phyloP scores from a whole-genome alignment of 2,329 filamentous ascomycete species.

The Venturia nashicola region DNA sequence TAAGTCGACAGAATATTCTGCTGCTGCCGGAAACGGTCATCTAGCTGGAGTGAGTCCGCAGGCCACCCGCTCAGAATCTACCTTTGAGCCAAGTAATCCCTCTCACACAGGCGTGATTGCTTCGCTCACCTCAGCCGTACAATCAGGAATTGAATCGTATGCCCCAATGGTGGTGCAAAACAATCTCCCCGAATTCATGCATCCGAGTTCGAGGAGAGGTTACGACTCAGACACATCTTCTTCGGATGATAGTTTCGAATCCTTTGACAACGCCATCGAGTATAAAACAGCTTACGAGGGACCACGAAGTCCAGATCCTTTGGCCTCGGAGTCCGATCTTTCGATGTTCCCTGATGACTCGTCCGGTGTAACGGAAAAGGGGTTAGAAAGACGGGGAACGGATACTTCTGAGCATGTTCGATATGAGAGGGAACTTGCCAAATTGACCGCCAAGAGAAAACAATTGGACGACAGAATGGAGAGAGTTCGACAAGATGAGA shows the following conservation, averaged over 20 bases:
- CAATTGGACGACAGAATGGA: slow-evolving; percentile 52
- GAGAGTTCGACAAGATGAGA: slow-evolving; percentile 42
- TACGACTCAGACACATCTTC: slow-evolving; percentile 15
- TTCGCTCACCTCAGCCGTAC: slow-evolving; percentile 18
- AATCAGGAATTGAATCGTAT: slow-evolving; percentile 21
- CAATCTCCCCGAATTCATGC: slow-evolving; percentile 9
- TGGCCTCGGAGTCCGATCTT: slow-evolving; percentile 12
- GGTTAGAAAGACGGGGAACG: slow-evolving; percentile 15
- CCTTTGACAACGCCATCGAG: slow-evolving; percentile 32
- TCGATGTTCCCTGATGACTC: not conserved
- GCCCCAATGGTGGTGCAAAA: slow-evolving; percentile 16
- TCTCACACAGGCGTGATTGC: slow-evolving; percentile 17
- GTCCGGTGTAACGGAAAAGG: not conserved
- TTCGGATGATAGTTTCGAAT: slow-evolving; percentile 14
- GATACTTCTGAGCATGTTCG: not conserved
- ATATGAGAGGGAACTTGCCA: slow-evolving; percentile 42
- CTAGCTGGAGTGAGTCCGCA: not conserved
- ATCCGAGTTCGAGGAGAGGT: slow-evolving; percentile 2
- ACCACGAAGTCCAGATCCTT: slow-evolving; percentile 15
- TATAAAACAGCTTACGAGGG: slow-evolving; percentile 22
- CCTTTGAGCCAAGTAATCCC: not conserved
- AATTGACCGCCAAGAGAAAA: slow-evolving; percentile 46
- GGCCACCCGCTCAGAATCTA: not conserved
- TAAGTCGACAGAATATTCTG: slow-evolving; percentile 1
- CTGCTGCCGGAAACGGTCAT: slow-evolving; percentile 7